Evolutionary conservation across 1,284 basidiomycete genomes (phyloP), one percentile per base, ranked within the genome.

Genomic region (Heterobasidion irregulare): DNA sequence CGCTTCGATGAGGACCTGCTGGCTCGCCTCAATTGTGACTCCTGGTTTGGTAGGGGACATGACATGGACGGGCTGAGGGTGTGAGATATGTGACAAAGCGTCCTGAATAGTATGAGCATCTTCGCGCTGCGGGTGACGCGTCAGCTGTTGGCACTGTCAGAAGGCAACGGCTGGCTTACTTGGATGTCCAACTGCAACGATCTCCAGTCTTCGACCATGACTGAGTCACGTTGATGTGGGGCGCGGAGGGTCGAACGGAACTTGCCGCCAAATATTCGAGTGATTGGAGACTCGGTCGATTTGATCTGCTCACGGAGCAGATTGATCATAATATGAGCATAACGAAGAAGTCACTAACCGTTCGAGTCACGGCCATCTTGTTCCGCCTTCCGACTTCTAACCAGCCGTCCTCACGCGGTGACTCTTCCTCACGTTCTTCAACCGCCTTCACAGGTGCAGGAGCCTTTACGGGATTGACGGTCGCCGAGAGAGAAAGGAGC

Each of bases 321-420:
- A 18, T 56, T 18, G 12, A 8, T 41, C 44, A 53, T 48, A 18
- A 51, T 9, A 15, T 15, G 18, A 18, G 36, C 12, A 34, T 12
- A 3, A 26, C 10, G 12, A 15, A 13, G 4, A 53, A 46, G 52
- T 55, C 35, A 15, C 86, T 55, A 63, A 90, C 89, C 34, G 84
- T 87, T 50, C 94, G 77, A 1, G 94, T 94, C 50, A 91, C 76
- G n/a, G 91, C 84, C 16, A 79, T 84, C 64, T 86, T 83, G 65
- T 97, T 97, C 69, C 86, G 87, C 70, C 88, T 92, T 34, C 94
- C 94, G 0, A 99, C 94, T 70, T 98, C 95, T 47, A 92, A 71
- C 96, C 96, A 98, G 8, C 84, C 84, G 53, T 84, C 82, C 26
- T 83, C 84, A 15, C 70, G 68, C 46, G 70, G 70, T 2, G 68